Evolutionary conservation across 2,329 filamentous ascomycete species (phyloP).

Genomic region (Botrytis fabae): DNA sequence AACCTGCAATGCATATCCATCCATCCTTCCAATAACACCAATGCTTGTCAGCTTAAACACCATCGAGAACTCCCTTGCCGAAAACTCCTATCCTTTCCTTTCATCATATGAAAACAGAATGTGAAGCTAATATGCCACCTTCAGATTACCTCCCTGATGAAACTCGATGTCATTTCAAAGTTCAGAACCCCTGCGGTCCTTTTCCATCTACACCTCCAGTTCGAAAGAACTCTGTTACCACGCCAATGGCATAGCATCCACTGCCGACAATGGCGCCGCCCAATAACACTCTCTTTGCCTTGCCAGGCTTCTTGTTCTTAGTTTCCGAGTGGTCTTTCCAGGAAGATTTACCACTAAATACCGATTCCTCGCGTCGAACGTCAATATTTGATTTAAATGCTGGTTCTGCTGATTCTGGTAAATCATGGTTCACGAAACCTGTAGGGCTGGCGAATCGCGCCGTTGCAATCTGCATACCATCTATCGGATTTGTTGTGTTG

Average conservation of each 20-base stretch:
- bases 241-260: constrained; percentile 58
- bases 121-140: neutral
- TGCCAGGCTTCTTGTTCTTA: constrained; percentile 43
- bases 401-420: constrained; percentile 42
- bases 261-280: constrained; percentile 57
- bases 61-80: neutral
- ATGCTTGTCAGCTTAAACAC: constrained; percentile 18
- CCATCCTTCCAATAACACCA: constrained; percentile 13
- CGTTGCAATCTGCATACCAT: constrained; percentile 48
- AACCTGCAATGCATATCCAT: constrained; percentile 14
- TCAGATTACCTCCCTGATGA: neutral
- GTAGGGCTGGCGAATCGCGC: constrained; percentile 65
- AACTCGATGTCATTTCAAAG: neutral
- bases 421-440: constrained; percentile 63
- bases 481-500: constrained; percentile 54
- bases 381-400: constrained; percentile 49
- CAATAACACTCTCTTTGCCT: constrained; percentile 51
- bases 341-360: constrained; percentile 47
- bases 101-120: neutral
- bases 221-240: constrained; percentile 58
- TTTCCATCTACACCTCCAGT: constrained; percentile 49
- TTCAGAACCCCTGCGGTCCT: constrained; percentile 39
- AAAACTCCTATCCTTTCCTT: constrained; percentile 14
- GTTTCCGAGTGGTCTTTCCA: constrained; percentile 34
- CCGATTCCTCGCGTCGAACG: constrained; percentile 49